Conservation (phyloP, 768 basidiomycete species). For the Russula brevipes region DNA sequence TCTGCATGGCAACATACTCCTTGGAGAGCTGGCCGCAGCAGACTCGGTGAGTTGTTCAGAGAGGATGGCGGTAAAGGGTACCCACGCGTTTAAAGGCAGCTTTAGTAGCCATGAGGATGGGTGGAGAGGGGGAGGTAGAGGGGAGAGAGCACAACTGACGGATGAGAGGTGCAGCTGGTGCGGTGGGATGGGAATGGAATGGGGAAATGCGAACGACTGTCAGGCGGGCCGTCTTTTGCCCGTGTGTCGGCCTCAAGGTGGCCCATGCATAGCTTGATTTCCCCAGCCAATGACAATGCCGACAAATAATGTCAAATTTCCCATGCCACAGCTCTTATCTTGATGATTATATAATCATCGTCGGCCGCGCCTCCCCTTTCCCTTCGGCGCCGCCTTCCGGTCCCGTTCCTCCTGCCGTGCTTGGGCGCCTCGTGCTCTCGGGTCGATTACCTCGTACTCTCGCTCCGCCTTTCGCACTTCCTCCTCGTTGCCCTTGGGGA, state of each 20-base stretch:
- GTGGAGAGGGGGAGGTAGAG: neutral
- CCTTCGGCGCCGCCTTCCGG: slow-evolving; percentile 41
- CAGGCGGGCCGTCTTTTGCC: no score
- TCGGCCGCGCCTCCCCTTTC: slow-evolving; percentile 28
- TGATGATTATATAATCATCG: slow-evolving; percentile 24
- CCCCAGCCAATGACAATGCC: no score
- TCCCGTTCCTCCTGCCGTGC: slow-evolving; percentile 78
- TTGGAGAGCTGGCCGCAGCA: slow-evolving; percentile 58
- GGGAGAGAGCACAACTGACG: neutral
- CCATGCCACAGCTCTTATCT: neutral
- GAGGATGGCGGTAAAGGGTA: slow-evolving; percentile 22
- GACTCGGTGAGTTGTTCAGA: neutral
- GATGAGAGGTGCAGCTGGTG: neutral
- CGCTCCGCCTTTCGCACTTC: slow-evolving; percentile 72
- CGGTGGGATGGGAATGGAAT: neutral
- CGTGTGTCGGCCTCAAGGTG: no score
- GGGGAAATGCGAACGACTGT: slow-evolving; percentile 1
- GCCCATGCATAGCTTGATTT: no score
- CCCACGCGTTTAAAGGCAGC: slow-evolving; percentile 78
- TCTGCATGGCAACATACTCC: slow-evolving; percentile 91
- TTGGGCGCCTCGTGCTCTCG: slow-evolving; percentile 61
- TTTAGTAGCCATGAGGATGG: slow-evolving; percentile 66
- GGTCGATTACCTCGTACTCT: slow-evolving; percentile 89
- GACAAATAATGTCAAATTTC: no score
- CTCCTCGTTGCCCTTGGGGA: slow-evolving; percentile 75